phyloP scores from a whole-genome alignment of 164 flowering plant species.

The Sedum album region DNA sequence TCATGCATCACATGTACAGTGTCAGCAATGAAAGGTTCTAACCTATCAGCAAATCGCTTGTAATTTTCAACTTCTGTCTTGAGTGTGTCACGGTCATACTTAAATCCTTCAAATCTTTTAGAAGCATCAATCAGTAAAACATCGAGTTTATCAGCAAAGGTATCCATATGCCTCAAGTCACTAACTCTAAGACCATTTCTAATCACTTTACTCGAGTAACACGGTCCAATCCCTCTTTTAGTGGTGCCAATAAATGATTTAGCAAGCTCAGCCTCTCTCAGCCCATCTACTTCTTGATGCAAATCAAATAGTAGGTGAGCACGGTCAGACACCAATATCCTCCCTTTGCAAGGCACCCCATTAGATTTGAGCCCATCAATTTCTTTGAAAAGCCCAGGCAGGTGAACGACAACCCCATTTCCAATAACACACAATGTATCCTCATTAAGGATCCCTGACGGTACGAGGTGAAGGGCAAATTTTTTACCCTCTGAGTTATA shows the following conservation, averaged over 20 bases:
- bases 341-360: conserved; percentile 76
- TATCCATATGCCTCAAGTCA: conserved; percentile 94
- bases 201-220: conserved; percentile 79
- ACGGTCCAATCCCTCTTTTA: conserved; percentile 89
- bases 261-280: conserved; percentile 83
- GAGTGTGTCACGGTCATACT: conserved; percentile 55
- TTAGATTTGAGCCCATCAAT: conserved; percentile 77
- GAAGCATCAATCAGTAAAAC: conserved; percentile 76
- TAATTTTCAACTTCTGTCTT: conserved; percentile 76
- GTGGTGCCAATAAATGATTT: conserved; percentile 93
- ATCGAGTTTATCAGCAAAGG: conserved; percentile 85
- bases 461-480: conserved; percentile 93
- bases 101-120: conserved; percentile 58
- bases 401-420: conserved; percentile 92
- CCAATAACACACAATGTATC: conserved; percentile 91
- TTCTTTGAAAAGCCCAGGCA: conserved; percentile 77
- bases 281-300: conserved; percentile 83
- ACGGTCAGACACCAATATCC: conserved; percentile 87
- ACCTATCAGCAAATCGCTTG: conserved; percentile 75
- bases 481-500: conserved; percentile 91
- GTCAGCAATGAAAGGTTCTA: conserved; percentile 85
- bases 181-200: conserved; percentile 88
- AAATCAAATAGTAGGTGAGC: conserved; percentile 87
- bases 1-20: conserved; percentile 79
- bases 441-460: conserved; percentile 89